Percentiles rank a stretch among this genome's conserved stretches.
Conservation (phyloP, 192 early-diverging fungal species). For the Backusella psychrophila region DNA sequence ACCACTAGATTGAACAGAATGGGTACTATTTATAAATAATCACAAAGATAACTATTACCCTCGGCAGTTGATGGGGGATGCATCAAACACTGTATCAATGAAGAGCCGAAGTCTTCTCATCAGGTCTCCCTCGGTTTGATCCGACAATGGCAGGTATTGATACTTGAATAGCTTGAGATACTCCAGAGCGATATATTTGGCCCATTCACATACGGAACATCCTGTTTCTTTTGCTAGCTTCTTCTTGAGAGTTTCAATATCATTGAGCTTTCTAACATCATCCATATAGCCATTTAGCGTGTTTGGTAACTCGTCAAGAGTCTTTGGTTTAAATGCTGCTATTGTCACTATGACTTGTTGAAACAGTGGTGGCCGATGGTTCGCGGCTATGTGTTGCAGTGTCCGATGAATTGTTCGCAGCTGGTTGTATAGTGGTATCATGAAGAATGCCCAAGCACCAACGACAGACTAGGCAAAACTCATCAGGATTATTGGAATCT, state of each 20-base stretch:
- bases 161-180: constrained; percentile 1
- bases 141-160: not conserved
- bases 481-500: no score
- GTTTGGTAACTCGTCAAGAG: no score
- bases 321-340: no score
- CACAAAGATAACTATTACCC: constrained; percentile 9
- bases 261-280: no score
- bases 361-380: no score
- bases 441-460: no score
- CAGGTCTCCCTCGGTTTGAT: constrained; percentile 5
- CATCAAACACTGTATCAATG: not conserved
- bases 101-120: constrained; percentile 1
- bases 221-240: not conserved
- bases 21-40: constrained; percentile 3
- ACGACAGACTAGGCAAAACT: no score
- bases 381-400: no score
- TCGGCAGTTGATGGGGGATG: constrained; percentile 5
- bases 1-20: constrained; percentile 1
- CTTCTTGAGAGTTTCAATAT: not conserved
- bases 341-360: no score
- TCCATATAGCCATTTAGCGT: no score
- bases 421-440: no score
- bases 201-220: not conserved
- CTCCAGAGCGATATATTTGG: not conserved
- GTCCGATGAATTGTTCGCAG: no score